Conservation (phyloP, 2,329 filamentous ascomycete species). For the Diaporthe humulicola region DNA sequence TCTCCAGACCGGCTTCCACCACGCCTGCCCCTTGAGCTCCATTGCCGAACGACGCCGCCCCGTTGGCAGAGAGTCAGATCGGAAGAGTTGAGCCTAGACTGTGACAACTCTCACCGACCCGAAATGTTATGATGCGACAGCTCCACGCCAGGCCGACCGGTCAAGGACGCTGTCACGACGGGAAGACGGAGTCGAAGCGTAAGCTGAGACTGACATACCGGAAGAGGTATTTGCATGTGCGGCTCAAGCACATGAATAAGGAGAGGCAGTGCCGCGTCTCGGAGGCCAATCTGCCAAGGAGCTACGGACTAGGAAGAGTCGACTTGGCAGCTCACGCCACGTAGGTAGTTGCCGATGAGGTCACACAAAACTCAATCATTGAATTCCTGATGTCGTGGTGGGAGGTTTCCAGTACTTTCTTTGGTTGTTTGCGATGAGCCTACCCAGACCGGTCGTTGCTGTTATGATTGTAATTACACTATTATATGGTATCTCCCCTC, state of each 20-base stretch:
- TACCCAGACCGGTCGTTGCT: not conserved
- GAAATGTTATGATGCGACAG: not conserved
- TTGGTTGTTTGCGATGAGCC: not conserved
- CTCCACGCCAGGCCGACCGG: not conserved
- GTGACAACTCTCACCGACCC: not conserved
- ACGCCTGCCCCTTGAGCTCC: not conserved
- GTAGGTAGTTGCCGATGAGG: not conserved
- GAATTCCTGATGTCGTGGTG: not conserved
- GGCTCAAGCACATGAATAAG: conserved; percentile 24
- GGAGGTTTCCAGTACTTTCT: not conserved
- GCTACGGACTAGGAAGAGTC: conserved; percentile 18
- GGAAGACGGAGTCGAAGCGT: not conserved
- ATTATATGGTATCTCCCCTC: too few relatives aligned
- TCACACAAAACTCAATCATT: not conserved
- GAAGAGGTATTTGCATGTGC: not conserved
- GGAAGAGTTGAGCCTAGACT: not conserved
- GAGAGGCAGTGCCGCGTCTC: conserved; percentile 24
- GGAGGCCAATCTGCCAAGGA: conserved; percentile 27
- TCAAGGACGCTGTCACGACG: not conserved
- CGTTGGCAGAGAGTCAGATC: not conserved
- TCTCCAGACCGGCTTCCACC: not conserved
- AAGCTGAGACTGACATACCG: not conserved
- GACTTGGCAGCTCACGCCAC: conserved; percentile 27
- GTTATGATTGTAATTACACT: not conserved
- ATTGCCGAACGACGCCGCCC: not conserved